phyloP scores from a whole-genome alignment of 208 protist genomes.

The Crithidia bombi region DNA sequence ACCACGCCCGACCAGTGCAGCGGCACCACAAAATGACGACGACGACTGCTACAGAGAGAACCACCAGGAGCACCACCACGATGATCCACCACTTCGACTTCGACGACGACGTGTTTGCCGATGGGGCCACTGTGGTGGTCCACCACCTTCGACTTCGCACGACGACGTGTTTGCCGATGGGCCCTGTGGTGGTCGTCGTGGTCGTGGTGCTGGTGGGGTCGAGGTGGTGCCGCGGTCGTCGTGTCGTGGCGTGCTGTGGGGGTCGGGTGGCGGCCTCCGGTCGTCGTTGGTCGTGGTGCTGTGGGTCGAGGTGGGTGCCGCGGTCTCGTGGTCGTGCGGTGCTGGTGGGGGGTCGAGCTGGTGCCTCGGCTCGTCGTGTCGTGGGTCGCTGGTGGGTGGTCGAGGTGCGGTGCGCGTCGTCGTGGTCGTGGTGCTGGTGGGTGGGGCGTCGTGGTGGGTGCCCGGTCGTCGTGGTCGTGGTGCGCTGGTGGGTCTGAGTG shows the following conservation, averaged over 20 bases:
- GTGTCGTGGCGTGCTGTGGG: neutral
- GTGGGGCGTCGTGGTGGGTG: neutral
- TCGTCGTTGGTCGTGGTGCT: neutral
- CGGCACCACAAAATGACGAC: neutral
- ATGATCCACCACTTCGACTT: slow-evolving; percentile 13
- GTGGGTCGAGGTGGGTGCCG: neutral
- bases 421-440: neutral
- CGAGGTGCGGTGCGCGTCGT: neutral
- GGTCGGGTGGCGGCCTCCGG: no score
- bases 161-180: neutral
- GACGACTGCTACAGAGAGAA: neutral
- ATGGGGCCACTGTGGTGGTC: neutral
- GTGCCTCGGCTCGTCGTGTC: neutral
- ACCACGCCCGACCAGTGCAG: neutral
- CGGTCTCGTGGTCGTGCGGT: neutral
- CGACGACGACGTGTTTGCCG: neutral
- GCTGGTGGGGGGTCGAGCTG: neutral
- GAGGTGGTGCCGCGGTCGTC: neutral
- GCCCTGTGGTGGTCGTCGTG: neutral
- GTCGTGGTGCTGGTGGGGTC: neutral
- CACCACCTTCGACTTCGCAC: neutral
- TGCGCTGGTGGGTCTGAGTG: neutral
- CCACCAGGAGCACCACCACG: neutral
- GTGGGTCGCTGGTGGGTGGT: neutral
- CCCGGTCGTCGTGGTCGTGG: neutral